Conservation (phyloP, 495 filamentous ascomycete genomes). For the Aspergillus avenaceus region DNA sequence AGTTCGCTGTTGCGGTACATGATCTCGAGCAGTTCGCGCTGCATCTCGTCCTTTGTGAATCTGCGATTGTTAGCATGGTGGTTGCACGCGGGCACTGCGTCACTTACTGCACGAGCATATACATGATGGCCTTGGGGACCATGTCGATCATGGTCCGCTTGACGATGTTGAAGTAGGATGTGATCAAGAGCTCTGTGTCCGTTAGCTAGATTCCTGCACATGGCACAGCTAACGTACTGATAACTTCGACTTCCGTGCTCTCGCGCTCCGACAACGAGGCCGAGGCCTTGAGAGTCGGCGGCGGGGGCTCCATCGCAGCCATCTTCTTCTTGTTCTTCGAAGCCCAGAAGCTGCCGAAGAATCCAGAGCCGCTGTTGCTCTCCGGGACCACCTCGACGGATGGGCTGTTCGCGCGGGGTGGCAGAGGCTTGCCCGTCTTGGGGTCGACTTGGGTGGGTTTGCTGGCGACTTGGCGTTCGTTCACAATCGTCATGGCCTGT, state of each 20-base stretch:
- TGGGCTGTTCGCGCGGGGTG: conserved; percentile 67
- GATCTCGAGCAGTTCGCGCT: conserved; percentile 93
- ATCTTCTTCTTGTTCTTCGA: conserved; percentile 99
- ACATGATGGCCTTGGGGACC: conserved; percentile 99
- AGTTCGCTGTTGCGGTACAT: conserved; percentile 90
- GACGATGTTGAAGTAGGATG: conserved; percentile 96
- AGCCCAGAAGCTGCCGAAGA: conserved; percentile 97
- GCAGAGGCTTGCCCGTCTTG: conserved; percentile 95
- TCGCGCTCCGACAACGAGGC: conserved; percentile 91
- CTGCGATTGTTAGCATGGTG: conserved; percentile 39
- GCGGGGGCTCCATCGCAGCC: conserved; percentile 96
- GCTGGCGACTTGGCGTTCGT: conserved; percentile 73
- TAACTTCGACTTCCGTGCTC: conserved; percentile 92
- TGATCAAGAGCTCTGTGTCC: conserved; percentile 79
- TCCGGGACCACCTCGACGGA: conserved; percentile 53
- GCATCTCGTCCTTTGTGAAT: conserved; percentile 97
- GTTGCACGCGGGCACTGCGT: not conserved
- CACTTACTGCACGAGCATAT: conserved; percentile 88
- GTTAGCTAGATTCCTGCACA: conserved; percentile 2
- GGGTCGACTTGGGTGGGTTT: conserved; percentile 97
- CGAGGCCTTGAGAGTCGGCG: conserved; percentile 87
- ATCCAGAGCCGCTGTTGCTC: conserved; percentile 62
- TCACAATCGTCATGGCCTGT: conserved; percentile 93
- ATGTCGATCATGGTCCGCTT: conserved; percentile 99
- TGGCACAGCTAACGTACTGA: conserved; percentile 65